phyloP scores from a whole-genome alignment of 2,329 filamentous ascomycete genomes.

The Colletotrichum agaves region DNA sequence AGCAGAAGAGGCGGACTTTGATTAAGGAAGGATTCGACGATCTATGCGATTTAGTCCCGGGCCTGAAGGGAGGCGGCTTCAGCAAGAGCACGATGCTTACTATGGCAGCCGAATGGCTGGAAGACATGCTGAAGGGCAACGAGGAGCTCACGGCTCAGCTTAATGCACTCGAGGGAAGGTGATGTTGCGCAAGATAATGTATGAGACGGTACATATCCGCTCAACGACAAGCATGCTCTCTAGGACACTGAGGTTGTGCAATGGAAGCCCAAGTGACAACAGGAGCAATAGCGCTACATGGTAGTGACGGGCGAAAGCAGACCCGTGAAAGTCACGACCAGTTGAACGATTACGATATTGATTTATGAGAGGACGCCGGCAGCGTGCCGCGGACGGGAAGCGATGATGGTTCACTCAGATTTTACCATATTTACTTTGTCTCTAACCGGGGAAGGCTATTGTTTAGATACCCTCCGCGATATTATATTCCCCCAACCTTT shows the following conservation, averaged over 20 bases:
- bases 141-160: conserved; percentile 66
- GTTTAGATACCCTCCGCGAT: conserved; percentile 36
- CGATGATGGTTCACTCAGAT: conserved; percentile 23
- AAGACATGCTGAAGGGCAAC: conserved; percentile 77
- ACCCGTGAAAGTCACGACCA: neutral
- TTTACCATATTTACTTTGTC: conserved; percentile 15
- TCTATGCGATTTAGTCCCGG: conserved; percentile 80
- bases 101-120: conserved; percentile 82
- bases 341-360: conserved; percentile 26
- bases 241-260: neutral
- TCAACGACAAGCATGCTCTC: neutral
- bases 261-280: neutral
- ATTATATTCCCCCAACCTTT: neutral
- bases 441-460: conserved; percentile 20
- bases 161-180: conserved; percentile 48
- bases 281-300: conserved; percentile 2
- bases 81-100: conserved; percentile 85
- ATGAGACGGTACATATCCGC: neutral
- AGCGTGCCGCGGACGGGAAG: conserved; percentile 10
- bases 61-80: conserved; percentile 76
- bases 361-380: conserved; percentile 12
- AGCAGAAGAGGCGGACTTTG: conserved; percentile 85
- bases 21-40: conserved; percentile 88
- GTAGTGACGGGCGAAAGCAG: neutral
- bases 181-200: neutral